Conservation (phyloP, 148 eudicot species). For the Salicornia ramosissima region DNA sequence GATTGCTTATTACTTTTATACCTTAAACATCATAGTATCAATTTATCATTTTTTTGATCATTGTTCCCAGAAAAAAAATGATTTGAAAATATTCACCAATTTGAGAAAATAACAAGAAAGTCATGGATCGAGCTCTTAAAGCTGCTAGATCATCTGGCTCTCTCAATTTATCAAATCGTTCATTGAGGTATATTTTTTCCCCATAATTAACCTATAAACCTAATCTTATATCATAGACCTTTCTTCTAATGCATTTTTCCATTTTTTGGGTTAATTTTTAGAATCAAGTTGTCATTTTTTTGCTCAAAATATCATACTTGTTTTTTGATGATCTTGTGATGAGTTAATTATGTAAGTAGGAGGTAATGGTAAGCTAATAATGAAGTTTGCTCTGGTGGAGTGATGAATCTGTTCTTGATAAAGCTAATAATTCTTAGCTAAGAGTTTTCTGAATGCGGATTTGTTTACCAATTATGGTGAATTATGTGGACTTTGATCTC, state of each 20-base stretch:
- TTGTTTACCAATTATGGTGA: background rate
- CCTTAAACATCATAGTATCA: background rate
- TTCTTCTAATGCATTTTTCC: background rate
- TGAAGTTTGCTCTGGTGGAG: background rate
- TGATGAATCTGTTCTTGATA: no score
- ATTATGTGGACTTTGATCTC: background rate
- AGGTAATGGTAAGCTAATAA: background rate
- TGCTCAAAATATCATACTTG: background rate
- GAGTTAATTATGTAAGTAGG: background rate
- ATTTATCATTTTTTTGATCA: background rate
- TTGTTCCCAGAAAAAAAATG: background rate
- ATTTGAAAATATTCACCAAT: slow-evolving; percentile 2
- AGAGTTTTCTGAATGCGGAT: background rate
- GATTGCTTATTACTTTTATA: background rate
- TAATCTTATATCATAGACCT: background rate
- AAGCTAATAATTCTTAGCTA: background rate
- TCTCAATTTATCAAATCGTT: slow-evolving; percentile 86
- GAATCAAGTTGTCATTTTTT: background rate
- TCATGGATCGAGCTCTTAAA: slow-evolving; percentile 82
- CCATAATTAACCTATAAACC: background rate
- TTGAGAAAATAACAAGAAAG: background rate
- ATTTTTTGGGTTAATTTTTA: background rate
- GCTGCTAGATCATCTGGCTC: slow-evolving; percentile 86
- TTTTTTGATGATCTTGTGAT: background rate
- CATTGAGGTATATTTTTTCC: slow-evolving; percentile 46